phyloP scores from a whole-genome alignment of 2,329 filamentous ascomycete genomes.

The Elsinoe arachidis region DNA sequence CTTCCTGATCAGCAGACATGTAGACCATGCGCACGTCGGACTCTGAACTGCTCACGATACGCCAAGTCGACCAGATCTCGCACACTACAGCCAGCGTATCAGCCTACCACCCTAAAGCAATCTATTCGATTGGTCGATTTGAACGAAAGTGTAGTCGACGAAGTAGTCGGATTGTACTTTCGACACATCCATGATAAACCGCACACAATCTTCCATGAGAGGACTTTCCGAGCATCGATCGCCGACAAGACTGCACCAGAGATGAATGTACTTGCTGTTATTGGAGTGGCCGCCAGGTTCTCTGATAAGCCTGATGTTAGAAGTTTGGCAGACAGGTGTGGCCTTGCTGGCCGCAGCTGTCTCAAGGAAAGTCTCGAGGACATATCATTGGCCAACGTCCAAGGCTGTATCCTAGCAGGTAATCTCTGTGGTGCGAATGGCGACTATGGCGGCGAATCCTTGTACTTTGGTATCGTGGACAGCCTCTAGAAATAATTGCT shows the following conservation, averaged over 20 bases:
- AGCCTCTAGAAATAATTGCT: neutral
- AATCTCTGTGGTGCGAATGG: neutral
- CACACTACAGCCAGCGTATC: too few species aligned
- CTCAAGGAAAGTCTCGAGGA: neutral
- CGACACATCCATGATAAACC: slow-evolving; percentile 1
- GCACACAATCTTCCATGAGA: neutral
- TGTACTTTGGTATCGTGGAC: neutral
- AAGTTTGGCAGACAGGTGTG: neutral
- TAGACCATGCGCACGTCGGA: too few species aligned
- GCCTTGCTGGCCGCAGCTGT: neutral
- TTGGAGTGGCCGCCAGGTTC: neutral
- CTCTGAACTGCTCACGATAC: too few species aligned
- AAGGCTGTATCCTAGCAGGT: neutral
- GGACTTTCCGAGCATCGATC: neutral
- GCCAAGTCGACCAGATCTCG: too few species aligned
- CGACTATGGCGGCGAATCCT: neutral
- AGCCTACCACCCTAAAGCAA: too few species aligned
- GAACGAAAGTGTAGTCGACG: too few species aligned
- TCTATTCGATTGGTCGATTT: too few species aligned
- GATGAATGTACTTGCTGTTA: neutral
- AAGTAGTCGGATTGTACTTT: neutral
- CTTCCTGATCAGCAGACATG: too few species aligned
- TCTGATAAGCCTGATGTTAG: neutral
- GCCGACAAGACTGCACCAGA: neutral
- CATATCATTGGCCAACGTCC: slow-evolving; percentile 1